Evolutionary conservation across 345 rosid species (phyloP).

Genomic region (Linum tenue): DNA sequence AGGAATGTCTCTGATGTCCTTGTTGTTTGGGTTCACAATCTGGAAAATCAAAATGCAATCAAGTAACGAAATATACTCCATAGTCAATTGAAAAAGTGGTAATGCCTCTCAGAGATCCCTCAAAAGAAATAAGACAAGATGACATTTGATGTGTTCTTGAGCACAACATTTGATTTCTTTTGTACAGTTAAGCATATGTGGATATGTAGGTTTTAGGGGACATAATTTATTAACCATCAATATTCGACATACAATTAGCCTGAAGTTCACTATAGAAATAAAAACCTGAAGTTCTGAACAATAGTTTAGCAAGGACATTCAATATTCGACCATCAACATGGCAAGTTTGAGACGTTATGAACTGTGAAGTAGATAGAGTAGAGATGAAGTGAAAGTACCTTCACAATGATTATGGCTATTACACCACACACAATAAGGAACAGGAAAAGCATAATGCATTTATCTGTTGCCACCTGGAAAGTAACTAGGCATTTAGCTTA

Average conservation of each 20-base stretch:
- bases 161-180: too few species aligned
- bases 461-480: conserved; percentile 93
- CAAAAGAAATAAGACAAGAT: too few species aligned
- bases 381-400: conserved; percentile 38
- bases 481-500: conserved; percentile 2
- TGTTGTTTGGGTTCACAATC: conserved; percentile 88
- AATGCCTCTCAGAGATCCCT: too few species aligned
- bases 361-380: background rate
- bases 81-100: background rate
- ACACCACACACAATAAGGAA: conserved; percentile 91
- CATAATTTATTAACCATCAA: too few species aligned
- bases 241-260: too few species aligned
- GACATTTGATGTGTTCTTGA: too few species aligned
- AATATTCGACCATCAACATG: background rate
- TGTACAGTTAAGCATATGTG: background rate
- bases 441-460: conserved; percentile 89
- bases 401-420: conserved; percentile 83
- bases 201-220: background rate
- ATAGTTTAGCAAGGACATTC: background rate
- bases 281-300: background rate
- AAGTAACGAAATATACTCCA: background rate
- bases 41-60: conserved; percentile 24
- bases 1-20: conserved; percentile 86
- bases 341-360: background rate
- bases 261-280: too few species aligned